Conservation (phyloP, 2,329 filamentous ascomycete genomes). For the Phyllosticta citrichinensis region DNA sequence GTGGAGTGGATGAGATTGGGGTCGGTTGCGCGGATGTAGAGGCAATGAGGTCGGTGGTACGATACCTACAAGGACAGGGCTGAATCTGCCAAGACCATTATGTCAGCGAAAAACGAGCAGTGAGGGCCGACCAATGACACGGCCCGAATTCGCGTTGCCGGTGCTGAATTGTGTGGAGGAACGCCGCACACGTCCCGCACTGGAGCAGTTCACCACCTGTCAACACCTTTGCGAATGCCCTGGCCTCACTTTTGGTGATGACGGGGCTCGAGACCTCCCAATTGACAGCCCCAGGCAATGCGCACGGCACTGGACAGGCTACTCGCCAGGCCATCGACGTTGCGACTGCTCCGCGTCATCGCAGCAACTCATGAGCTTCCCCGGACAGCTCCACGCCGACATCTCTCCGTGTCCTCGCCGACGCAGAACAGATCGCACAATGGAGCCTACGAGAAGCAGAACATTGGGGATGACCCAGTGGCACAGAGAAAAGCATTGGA, state of each 20-base stretch:
- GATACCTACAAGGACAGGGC: neutral
- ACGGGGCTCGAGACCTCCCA: neutral
- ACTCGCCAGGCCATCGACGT: conserved; percentile 35
- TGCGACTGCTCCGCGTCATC: conserved; percentile 26
- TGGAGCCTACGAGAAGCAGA: neutral
- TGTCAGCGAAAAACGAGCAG: neutral
- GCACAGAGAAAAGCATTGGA: neutral
- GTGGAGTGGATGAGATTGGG: conserved; percentile 8
- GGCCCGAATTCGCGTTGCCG: neutral
- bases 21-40: neutral
- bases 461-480: neutral
- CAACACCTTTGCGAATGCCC: neutral
- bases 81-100: neutral
- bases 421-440: neutral
- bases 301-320: conserved; percentile 35
- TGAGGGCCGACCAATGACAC: neutral
- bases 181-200: neutral
- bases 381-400: neutral
- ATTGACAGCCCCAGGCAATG: conserved; percentile 22
- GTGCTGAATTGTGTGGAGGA: neutral
- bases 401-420: neutral
- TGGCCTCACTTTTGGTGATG: neutral
- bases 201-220: neutral
- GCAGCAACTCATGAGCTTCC: neutral
- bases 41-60: neutral